Base-by-base conservation (phyloP, 179 eudicot genomes). In the Beta corolliflora region DNA sequence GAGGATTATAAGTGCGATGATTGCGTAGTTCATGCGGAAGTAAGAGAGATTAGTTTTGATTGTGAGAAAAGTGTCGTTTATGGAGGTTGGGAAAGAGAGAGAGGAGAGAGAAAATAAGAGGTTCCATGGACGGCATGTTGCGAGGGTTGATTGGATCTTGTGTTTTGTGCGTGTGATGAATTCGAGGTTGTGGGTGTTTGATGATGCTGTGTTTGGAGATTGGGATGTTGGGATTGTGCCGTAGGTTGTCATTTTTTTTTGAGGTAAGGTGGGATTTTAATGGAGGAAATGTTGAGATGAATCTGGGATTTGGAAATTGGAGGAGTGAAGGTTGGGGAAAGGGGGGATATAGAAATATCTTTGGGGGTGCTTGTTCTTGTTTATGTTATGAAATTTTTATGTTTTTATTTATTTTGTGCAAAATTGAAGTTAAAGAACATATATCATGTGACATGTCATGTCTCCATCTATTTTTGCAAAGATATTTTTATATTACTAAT, bases 21-120 rank as follows among this genome's bases (percentile, higher is more conserved):
- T 54, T 8, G 92, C 83, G 91, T 90, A 93, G 81, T 93, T 93
- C 75, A 83, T 72, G 36, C 96, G 94, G 88, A 92, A 92, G 81
- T 87, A 89, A 69, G 84, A 56, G 74, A 89, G 78, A 85, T 93
- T 93, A 7, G 89, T 77, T 13, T 91, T 81, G 81, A 91, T 23
- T 7, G 92, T 85, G 36, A 85, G n/a, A 73, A 78, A 75, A 80
- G 91, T 85, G 16, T 88, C 87, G 66, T 81, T 19, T 81, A 90
- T 77, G 84, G 75, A 44, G 64, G 29, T 60, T 5, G 97, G 96
- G 7, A 78, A 23, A n/a, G 93, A 84, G 83, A 91, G 55, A 55
- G 87, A 25, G 64, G 87, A 73, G 25, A 56, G 44, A 74, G 88
- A 85, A 59, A 93, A 64, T 81, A 92, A 46, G 21, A 83, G 84